These are phyloP conservation scores for Aurantiochytrium sp. DNA, from an alignment of 108 stramenopile genomes.

Conservation along the genomic window DNA sequence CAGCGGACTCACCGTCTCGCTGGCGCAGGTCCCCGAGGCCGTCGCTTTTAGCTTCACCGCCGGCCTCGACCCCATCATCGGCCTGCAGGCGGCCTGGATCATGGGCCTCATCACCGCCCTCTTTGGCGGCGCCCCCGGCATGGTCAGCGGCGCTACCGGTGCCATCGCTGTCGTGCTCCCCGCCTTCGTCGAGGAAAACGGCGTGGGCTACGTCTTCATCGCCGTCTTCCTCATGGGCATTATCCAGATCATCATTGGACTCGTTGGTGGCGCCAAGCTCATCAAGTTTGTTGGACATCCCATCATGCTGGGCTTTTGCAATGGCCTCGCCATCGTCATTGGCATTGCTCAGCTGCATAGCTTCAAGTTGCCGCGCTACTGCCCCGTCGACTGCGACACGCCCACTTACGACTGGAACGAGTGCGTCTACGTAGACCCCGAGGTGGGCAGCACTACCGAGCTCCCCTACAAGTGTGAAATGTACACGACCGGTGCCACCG, in stretches of 20 bases:
- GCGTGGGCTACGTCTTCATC: slow-evolving; percentile 62
- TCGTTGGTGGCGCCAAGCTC: slow-evolving; percentile 60
- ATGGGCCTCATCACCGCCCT: slow-evolving; percentile 68
- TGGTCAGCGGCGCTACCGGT: slow-evolving; percentile 70
- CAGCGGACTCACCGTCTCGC: slow-evolving; percentile 31
- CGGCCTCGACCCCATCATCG: slow-evolving; percentile 36
- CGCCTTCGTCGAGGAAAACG: slow-evolving; percentile 58
- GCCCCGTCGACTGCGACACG: background rate
- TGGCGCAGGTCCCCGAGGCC: slow-evolving; percentile 35
- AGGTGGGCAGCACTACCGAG: background rate
- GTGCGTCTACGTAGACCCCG: background rate
- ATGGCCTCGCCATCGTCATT: slow-evolving; percentile 79
- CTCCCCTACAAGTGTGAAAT: background rate
- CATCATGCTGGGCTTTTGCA: slow-evolving; percentile 83
- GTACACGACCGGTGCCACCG: background rate
- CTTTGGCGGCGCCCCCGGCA: slow-evolving; percentile 74
- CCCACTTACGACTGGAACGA: background rate
- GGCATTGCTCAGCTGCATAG: slow-evolving; percentile 69
- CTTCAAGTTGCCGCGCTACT: slow-evolving; percentile 44
- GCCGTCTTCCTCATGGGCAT: slow-evolving; percentile 69
- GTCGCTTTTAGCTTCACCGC: slow-evolving; percentile 39
- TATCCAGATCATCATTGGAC: slow-evolving; percentile 59
- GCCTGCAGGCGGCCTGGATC: slow-evolving; percentile 72
- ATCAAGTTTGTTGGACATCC: slow-evolving; percentile 73
- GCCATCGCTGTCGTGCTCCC: slow-evolving; percentile 73